Evolutionary conservation across 306 rosid genomes (phyloP), one percentile per base, ranked within the genome.

Genomic region (Amphicarpaea edgeworthii): DNA sequence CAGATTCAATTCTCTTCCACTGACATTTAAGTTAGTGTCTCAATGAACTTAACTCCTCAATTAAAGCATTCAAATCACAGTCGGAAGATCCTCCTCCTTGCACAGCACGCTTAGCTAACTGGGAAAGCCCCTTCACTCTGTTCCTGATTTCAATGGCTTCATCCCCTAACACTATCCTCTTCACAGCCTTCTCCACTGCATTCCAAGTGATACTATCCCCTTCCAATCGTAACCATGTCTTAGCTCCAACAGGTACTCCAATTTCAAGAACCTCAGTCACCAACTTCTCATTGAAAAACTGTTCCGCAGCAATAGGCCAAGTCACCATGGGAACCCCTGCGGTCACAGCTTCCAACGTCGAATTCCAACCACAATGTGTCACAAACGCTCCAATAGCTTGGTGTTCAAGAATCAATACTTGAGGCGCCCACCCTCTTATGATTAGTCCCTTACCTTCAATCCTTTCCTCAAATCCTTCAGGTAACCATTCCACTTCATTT

Each of bases 291-390:
- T 85, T 87, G 73, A 53, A 87, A 83, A 83, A 82, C 12, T 87
- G 87, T 20, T 85, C 81, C 0, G 76, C 76, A 1, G 3, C 11
- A 26, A 85, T 41, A 0, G 91, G 87, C 89, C 89, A 85, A 8
- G 89, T 87, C 4, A 87, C 50, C 87, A 80, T 59, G 9, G 91
- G 86, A 2, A 85, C 79, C 38, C 88, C 88, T 2, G 66, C 82
- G 21, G 43, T 5, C 5, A 85, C 81, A 11, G 23, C 85, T 71
- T 87, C 94, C 12, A 88, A 62, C 0, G 74, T 83, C 23, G 91
- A 79, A 41, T 88, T 88, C 91, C 89, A 83, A 3, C 90, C 88
- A 68, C 87, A 84, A 49, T 84, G 83, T 1, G 85, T 84, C 77
- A 77, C 82, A 70, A 82, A 84, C 0, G 75, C 88, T 9, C 86